phyloP scores from a whole-genome alignment of 208 protist species.

The Crithidia fasciculata region DNA sequence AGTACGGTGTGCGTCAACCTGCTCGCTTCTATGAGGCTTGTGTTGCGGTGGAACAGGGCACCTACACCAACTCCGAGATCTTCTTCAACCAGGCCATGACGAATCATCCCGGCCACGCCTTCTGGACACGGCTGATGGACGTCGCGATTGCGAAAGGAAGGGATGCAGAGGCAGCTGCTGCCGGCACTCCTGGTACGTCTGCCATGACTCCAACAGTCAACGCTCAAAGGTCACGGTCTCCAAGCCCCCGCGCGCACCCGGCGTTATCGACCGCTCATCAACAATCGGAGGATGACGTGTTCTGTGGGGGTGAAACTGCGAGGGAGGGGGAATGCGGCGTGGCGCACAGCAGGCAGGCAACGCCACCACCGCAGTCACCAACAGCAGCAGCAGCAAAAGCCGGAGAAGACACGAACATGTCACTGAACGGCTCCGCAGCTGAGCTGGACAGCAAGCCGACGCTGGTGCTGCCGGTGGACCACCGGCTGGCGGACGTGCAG shows the following conservation, averaged over 20 bases:
- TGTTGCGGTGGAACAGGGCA: slow-evolving; percentile 10
- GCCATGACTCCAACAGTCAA: neutral
- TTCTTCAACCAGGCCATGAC: slow-evolving; percentile 29
- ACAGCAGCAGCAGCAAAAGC: too few relatives aligned
- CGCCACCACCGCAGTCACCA: too few relatives aligned
- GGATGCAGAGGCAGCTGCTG: neutral
- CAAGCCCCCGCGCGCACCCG: neutral
- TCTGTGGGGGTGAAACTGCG: neutral
- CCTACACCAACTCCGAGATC: slow-evolving; percentile 27
- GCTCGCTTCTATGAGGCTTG: slow-evolving; percentile 24
- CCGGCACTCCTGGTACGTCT: neutral
- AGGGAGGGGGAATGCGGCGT: neutral
- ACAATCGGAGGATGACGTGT: neutral
- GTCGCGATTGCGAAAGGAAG: neutral
- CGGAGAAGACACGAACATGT: neutral
- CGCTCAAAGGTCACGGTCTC: too few relatives aligned
- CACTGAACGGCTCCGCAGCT: neutral
- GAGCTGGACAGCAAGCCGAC: neutral
- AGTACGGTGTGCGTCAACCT: slow-evolving; percentile 8
- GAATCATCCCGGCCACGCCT: slow-evolving; percentile 19
- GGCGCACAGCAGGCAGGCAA: neutral
- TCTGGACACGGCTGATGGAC: slow-evolving; percentile 14
- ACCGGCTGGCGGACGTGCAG: neutral
- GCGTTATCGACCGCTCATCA: neutral
- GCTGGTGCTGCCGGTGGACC: neutral